Evolutionary conservation across 257 asterid genomes (phyloP).

Genomic region (Euphrasia confusa): DNA sequence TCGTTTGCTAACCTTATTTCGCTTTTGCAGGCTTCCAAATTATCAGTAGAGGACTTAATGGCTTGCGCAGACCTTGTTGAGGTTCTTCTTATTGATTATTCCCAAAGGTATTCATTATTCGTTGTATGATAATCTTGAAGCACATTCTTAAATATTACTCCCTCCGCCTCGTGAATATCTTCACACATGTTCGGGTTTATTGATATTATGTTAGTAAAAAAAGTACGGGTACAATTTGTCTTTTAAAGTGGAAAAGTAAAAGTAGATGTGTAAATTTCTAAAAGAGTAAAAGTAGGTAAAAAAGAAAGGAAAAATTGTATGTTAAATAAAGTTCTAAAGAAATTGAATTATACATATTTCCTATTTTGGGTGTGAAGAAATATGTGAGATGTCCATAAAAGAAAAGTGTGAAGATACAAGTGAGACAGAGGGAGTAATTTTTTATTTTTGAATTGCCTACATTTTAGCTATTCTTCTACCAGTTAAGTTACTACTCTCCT

Average conservation of each 20-base stretch:
- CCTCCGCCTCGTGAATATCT: neutral
- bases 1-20: conserved; percentile 21
- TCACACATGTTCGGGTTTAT: neutral
- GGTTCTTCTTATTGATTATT: conserved; percentile 76
- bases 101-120: conserved; percentile 57
- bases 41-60: conserved; percentile 73
- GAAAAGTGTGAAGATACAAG: too few species aligned
- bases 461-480: conserved; percentile 3
- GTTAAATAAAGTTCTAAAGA: too few species aligned
- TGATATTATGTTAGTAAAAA: too few species aligned
- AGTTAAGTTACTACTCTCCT: conserved; percentile 11
- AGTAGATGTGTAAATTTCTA: too few species aligned
- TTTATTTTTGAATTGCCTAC: neutral
- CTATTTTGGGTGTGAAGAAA: too few species aligned
- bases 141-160: conserved; percentile 1
- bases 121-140: conserved; percentile 16
- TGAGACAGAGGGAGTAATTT: neutral
- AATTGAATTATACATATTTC: too few species aligned
- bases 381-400: too few species aligned
- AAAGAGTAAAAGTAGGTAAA: too few species aligned
- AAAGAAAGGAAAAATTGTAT: too few species aligned
- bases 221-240: too few species aligned
- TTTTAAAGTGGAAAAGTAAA: too few species aligned
- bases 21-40: conserved; percentile 71
- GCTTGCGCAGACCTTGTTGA: conserved; percentile 79